Percentiles rank a stretch among this genome's conserved stretches.
phyloP scores from a whole-genome alignment of 495 filamentous ascomycete species.

The Margaritispora aquatica region DNA sequence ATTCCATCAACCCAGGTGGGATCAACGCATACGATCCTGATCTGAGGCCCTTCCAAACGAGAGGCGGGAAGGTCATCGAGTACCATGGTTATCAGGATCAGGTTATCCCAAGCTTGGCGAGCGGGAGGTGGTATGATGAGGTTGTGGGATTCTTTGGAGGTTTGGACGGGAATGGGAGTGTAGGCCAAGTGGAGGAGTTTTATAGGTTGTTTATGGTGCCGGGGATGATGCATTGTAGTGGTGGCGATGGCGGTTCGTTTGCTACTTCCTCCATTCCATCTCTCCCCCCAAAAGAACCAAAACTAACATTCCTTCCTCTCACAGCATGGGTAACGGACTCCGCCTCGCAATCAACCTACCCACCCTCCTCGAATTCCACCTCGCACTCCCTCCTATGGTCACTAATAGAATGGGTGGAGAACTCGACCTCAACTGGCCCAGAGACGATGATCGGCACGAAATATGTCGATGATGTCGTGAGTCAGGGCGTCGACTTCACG shows the following conservation, averaged over 20 bases:
- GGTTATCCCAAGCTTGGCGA: slow-evolving; percentile 36
- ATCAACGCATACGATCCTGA: slow-evolving; percentile 42
- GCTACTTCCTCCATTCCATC: background rate
- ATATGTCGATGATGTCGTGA: slow-evolving; percentile 29
- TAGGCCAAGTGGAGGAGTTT: slow-evolving; percentile 27
- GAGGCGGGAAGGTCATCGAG: slow-evolving; percentile 47
- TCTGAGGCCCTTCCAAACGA: slow-evolving; percentile 37
- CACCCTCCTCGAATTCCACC: background rate
- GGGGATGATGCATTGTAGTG: slow-evolving; percentile 37
- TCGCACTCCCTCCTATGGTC: slow-evolving; percentile 29
- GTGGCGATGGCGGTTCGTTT: slow-evolving; percentile 31
- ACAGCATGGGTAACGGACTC: background rate
- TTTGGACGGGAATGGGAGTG: slow-evolving; percentile 28
- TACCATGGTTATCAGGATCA: slow-evolving; percentile 50
- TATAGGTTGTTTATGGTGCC: slow-evolving; percentile 36
- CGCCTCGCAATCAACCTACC: background rate
- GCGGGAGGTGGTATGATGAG: slow-evolving; percentile 36
- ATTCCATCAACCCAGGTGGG: slow-evolving; percentile 36
- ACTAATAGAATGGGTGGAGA: slow-evolving; percentile 49
- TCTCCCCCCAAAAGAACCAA: background rate
- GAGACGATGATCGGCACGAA: slow-evolving; percentile 39
- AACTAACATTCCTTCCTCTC: background rate
- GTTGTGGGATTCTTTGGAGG: slow-evolving; percentile 27
- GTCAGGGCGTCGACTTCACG: slow-evolving; percentile 35
- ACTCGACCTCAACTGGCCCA: slow-evolving; percentile 26